Evolutionary conservation across 768 basidiomycete genomes (phyloP), one percentile per base, ranked within the genome.

Genomic region (Leccinellum luteum): DNA sequence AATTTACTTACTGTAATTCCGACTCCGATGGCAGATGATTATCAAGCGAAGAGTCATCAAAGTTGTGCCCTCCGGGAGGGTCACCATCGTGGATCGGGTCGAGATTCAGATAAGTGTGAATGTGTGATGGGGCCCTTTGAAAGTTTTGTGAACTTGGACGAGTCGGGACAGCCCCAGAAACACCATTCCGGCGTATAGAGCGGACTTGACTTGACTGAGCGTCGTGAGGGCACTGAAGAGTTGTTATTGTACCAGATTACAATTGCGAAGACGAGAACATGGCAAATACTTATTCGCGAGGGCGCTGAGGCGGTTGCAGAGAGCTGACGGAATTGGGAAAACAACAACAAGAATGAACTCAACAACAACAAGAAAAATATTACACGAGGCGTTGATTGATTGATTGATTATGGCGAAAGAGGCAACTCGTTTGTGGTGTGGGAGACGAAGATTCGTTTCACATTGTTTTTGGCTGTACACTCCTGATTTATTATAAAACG

Each of bases 391-490:
- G 28, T 8, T 28, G 34, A 23, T 51, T 54, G 48, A 56, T 19
- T 13, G 8, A 21, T 54, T 58, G 54, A 44, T 70, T 62, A 63
- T 69, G 25, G 17, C 61, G 44, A 60, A 67, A 71, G 34, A 27
- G 38, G 64, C 32, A 55, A 56, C 7, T 32, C 45, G 47, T 55
- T 60, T 62, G 52, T 57, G 25, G 30, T 51, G 60, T 68, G 66
- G 28, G 56, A 56, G 23, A 44, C 14, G 2, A n/a, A n/a, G 35
- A 19, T 53, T 13, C 58, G 55, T 57, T 57, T 62, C 63, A 56
- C 34, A 31, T 68, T 66, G 60, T 64, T 51, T 35, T 66, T 60
- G 60, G 60, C 41, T 53, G 56, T 53, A 56, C 47, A 47, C 58
- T 54, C 52, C 25, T 17, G 60, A 56, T 57, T 66, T 66, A 68